phyloP scores from a whole-genome alignment of 257 asterid species.

The Nicotiana tabacum region DNA sequence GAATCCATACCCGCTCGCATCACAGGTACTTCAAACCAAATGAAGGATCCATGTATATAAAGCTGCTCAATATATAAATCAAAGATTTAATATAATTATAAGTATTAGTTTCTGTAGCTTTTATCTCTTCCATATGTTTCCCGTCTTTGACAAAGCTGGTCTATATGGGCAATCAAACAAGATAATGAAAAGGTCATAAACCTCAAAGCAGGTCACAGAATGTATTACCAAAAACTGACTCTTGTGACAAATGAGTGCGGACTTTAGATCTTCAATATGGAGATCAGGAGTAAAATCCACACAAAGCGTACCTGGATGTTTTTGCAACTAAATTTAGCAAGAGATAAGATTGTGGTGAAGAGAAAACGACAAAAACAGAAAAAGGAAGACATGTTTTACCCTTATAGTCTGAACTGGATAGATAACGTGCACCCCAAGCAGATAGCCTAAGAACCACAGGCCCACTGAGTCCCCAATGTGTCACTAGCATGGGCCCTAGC shows the following conservation, averaged over 20 bases:
- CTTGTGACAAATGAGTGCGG: slow-evolving; percentile 58
- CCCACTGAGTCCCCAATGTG: slow-evolving; percentile 99
- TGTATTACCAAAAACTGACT: slow-evolving; percentile 55
- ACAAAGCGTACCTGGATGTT: slow-evolving; percentile 54
- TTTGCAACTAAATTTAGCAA: slow-evolving; percentile 20
- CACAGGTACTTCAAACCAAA: neutral
- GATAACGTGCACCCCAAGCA: slow-evolving; percentile 97
- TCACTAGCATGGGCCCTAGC: slow-evolving; percentile 92
- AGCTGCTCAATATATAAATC: neutral
- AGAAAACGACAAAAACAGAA: neutral
- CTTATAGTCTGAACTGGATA: slow-evolving; percentile 63
- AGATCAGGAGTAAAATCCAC: slow-evolving; percentile 87
- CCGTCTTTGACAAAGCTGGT: slow-evolving; percentile 1
- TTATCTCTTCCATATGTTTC: neutral
- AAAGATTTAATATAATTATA: neutral
- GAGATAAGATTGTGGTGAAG: neutral
- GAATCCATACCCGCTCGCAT: neutral
- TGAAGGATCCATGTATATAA: neutral
- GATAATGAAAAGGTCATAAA: neutral
- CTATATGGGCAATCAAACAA: neutral
- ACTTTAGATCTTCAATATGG: slow-evolving; percentile 60
- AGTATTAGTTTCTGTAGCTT: neutral
- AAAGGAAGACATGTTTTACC: slow-evolving; percentile 34
- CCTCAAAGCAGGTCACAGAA: slow-evolving; percentile 11
- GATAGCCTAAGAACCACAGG: slow-evolving; percentile 90